These are phyloP conservation scores for Lepidopterella palustris DNA, from an alignment of 495 filamentous ascomycete genomes.

Conservation along the genomic window DNA sequence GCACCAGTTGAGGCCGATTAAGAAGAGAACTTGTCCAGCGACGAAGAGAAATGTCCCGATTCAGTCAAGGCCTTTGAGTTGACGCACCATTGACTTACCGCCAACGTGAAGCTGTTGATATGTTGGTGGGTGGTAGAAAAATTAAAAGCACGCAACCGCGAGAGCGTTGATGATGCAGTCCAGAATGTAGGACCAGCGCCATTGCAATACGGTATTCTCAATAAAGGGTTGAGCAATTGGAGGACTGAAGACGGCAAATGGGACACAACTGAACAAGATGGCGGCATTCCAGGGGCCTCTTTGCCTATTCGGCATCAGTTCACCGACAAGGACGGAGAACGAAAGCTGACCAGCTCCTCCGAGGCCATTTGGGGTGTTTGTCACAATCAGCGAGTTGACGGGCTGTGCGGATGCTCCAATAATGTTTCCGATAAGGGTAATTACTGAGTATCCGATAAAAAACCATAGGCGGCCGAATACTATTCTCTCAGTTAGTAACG, in stretches of 20 bases:
- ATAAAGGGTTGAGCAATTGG: not conserved
- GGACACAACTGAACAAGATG: not conserved
- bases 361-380: too few relatives aligned
- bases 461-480: slow-evolving; percentile 51
- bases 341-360: slow-evolving; percentile 16
- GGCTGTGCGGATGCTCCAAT: slow-evolving; percentile 43
- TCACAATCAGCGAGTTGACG: slow-evolving; percentile 42
- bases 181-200: not conserved
- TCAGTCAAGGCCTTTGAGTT: slow-evolving; percentile 12
- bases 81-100: slow-evolving; percentile 5
- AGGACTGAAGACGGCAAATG: not conserved
- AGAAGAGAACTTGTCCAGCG: slow-evolving; percentile 8
- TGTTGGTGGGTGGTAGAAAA: slow-evolving; percentile 19
- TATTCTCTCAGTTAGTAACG: too few relatives aligned
- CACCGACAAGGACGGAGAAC: slow-evolving; percentile 8
- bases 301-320: slow-evolving; percentile 15
- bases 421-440: slow-evolving; percentile 42
- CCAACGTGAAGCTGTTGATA: slow-evolving; percentile 7
- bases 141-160: slow-evolving; percentile 2
- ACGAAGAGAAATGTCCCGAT: slow-evolving; percentile 6
- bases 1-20: slow-evolving; percentile 5
- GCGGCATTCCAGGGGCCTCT: not conserved
- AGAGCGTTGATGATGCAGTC: not conserved
- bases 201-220: not conserved
- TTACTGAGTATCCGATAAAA: slow-evolving; percentile 40